phyloP scores from a whole-genome alignment of 306 rosid species.

The Vigna trinervia region DNA sequence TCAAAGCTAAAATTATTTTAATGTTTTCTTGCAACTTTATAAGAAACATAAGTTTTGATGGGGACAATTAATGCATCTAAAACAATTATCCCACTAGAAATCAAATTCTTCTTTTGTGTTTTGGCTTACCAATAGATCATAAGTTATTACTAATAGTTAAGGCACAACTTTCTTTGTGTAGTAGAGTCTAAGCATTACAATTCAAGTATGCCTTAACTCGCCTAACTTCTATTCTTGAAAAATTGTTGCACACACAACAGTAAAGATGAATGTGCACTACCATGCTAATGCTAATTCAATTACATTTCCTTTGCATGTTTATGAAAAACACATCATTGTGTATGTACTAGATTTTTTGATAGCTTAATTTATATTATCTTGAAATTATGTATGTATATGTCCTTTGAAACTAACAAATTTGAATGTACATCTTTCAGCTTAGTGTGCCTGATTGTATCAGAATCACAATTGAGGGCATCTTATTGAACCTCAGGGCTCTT shows the following conservation, averaged over 20 bases:
- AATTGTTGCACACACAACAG: too few species aligned
- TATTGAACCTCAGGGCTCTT: slow-evolving; percentile 50
- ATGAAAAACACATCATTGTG: background rate
- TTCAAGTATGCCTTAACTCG: too few species aligned
- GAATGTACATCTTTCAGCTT: slow-evolving; percentile 48
- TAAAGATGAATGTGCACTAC: slow-evolving; percentile 22
- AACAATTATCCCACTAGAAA: too few species aligned
- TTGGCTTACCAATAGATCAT: too few species aligned
- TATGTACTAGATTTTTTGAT: slow-evolving; percentile 16
- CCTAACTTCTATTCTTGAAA: too few species aligned
- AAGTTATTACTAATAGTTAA: too few species aligned
- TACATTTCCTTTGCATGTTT: background rate
- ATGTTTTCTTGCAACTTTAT: slow-evolving; percentile 5
- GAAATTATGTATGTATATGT: background rate
- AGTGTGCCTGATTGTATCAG: slow-evolving; percentile 57
- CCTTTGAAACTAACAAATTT: slow-evolving; percentile 17
- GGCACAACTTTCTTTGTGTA: too few species aligned
- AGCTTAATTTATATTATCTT: slow-evolving; percentile 28
- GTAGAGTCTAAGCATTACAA: too few species aligned
- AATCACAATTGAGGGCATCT: slow-evolving; percentile 53
- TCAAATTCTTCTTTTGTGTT: too few species aligned
- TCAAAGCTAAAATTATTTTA: background rate
- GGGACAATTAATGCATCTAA: too few species aligned
- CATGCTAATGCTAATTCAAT: background rate
- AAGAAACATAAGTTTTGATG: background rate